Evolutionary conservation across 1,284 basidiomycete species (phyloP).

Genomic region (Trichosporon sp.): DNA sequence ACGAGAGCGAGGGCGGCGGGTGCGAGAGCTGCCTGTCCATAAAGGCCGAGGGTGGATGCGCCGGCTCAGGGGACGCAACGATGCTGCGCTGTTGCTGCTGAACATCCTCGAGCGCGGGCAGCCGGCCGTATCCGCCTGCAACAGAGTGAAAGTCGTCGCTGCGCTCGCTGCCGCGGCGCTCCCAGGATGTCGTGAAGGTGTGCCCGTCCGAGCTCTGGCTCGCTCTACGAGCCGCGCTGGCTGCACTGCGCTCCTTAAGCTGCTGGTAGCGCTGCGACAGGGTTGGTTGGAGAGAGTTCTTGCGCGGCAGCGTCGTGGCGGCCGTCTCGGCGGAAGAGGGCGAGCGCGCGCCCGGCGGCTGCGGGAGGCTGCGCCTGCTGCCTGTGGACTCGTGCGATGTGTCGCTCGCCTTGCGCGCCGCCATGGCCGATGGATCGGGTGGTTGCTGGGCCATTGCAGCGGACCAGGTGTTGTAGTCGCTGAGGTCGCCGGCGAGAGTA

Average conservation of each 20-base stretch:
- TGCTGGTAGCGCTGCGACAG: constrained; percentile 4
- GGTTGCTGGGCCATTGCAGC: neutral
- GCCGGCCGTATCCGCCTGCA: neutral
- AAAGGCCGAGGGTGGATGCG: neutral
- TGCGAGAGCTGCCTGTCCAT: neutral
- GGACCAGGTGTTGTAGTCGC: constrained; percentile 2
- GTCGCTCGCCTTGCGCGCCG: neutral
- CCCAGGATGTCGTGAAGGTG: neutral
- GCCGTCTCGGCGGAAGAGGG: neutral
- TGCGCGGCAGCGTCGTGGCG: neutral
- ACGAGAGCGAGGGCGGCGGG: neutral
- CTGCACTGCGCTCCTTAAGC: constrained; percentile 1
- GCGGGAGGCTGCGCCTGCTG: neutral
- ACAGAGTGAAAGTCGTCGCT: neutral
- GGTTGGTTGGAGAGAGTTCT: neutral
- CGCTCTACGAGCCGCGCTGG: neutral
- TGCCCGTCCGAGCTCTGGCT: neutral
- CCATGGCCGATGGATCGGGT: neutral
- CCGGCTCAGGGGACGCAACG: neutral
- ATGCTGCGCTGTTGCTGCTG: neutral
- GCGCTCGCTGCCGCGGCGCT: neutral
- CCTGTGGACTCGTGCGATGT: neutral
- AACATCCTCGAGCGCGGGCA: neutral
- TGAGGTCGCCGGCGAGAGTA: neutral
- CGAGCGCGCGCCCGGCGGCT: neutral